Base-by-base conservation (phyloP, 352 stramenopile genomes). In the Blastocystis sp. region DNA sequence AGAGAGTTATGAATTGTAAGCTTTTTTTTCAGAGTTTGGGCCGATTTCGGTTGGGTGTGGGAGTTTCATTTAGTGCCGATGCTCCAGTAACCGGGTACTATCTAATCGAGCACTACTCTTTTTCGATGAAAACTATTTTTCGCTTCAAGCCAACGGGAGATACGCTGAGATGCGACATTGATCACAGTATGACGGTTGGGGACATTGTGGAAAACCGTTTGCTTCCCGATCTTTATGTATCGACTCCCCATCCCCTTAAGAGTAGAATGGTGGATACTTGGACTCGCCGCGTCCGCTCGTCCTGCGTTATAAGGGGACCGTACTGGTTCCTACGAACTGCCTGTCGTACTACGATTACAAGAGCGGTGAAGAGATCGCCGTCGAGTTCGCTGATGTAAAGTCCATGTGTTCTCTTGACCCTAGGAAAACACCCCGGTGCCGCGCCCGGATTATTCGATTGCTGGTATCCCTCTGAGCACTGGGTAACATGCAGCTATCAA, bases 191-290 rank as follows among this genome's bases (percentile, higher is more conserved):
- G 45, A 52, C 74, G 11, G 60, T 84, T 17, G 54, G 69, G 1
- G 74, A 84, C 17, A 63, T 84, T 17, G 69, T 84, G 17, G 28
- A 84, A 28, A 21, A 68, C 57, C 43, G 45, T 45, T 45, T 84
- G 19, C 34, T 84, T 17, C 74, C 45, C 10, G 45, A 62, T 68
- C n/a, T 84, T 54, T n/a, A 21, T 9, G 74, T 84, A 70, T 69
- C 21, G 9, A 28, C 21, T 52, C 4, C 19, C 28, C 40, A 3
- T 42, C 7, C 3, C 9, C 48, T 66, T 24, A 66, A 21, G 3
- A 4, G 4, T 84, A 84, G 74, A 14, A 84, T 66, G 74, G 24
- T 19, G 19, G 45, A 68, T 28, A 59, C 9, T 38, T 74, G 11
- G n/a, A 38, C 10, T 10, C 34, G 6, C 24, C 17, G 34, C 7